Evolutionary conservation across 495 filamentous ascomycete genomes (phyloP).

Genomic region (Apodospora peruviana): DNA sequence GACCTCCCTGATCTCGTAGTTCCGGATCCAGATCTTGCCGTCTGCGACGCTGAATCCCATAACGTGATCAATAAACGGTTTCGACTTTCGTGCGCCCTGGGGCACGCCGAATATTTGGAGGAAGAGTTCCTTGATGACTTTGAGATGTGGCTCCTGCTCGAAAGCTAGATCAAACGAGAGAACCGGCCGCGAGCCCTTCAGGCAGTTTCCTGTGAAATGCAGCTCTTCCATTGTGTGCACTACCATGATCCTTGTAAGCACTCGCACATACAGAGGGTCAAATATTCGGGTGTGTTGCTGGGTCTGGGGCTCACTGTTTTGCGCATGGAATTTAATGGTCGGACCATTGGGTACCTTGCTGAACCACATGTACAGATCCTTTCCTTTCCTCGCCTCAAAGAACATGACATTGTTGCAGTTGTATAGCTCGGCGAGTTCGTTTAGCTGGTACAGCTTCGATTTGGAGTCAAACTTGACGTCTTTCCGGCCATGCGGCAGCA

Average conservation of each 20-base stretch:
- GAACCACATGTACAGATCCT: constrained; percentile 93
- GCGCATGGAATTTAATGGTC: constrained; percentile 78
- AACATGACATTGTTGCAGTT: constrained; percentile 98
- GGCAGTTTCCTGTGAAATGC: constrained; percentile 93
- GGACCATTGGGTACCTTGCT: constrained; percentile 92
- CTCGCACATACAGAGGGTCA: neutral
- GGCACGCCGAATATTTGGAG: constrained; percentile 92
- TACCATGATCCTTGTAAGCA: constrained; percentile 14
- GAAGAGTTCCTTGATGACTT: constrained; percentile 79
- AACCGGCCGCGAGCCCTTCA: constrained; percentile 92
- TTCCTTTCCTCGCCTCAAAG: constrained; percentile 91
- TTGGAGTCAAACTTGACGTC: constrained; percentile 97
- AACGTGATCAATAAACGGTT: constrained; percentile 94
- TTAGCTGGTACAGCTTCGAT: constrained; percentile 86
- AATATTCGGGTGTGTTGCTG: neutral
- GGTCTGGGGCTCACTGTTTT: constrained; percentile 44
- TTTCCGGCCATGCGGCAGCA: constrained; percentile 88
- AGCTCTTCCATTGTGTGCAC: constrained; percentile 95
- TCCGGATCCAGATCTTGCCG: constrained; percentile 93
- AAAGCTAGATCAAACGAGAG: constrained; percentile 88
- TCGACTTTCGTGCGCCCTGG: constrained; percentile 76
- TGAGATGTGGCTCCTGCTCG: constrained; percentile 64
- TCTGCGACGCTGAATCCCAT: constrained; percentile 89
- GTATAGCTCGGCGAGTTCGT: constrained; percentile 94
- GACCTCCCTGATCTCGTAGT: constrained; percentile 87